Base-by-base conservation (phyloP, 2,329 filamentous ascomycete genomes). In the Fusarium sp. region DNA sequence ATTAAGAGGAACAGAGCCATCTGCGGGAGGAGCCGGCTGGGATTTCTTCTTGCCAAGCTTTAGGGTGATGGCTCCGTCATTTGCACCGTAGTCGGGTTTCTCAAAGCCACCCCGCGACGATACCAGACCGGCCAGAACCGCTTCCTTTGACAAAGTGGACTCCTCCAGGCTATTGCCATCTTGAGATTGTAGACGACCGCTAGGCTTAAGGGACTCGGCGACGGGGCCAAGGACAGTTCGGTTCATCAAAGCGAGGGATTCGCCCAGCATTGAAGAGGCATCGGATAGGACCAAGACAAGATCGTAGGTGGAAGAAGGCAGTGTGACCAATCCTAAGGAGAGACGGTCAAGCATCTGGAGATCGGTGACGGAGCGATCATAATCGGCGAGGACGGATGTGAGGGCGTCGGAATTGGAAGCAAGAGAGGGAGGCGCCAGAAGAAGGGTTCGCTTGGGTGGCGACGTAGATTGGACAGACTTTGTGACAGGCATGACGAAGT, bases 261-360 rank as follows among this genome's bases (percentile, higher is more conserved):
- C 92, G 67, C 84, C 83, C n/a, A 87, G 83, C 52, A 90, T 86
- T 72, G 91, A 90, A 78, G 94, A 91, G 64, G 91, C 87, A 81
- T 95, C 94, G 71, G 93, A 92, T 70, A 98, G 90, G 59, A 99
- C 88, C 52, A 98, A 88, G 46, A 98, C 89, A 46, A 93, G 83
- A 80, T 97, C 93, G 85, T 99, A 99, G 60, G 93, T 93, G 53
- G 89, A 85, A 59, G 88, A 76, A 3, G 95, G 92, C 1, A 99
- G 90, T 12, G 90, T 86, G 63, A 96, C 93, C 41, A 97, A 86
- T 69, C 94, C 94, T 39, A 93, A 89, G 4, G 93, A 90, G 44
- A 99, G 89, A 56, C 96, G 94, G 84, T 99, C 96, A 69, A 99
- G 92, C 96, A 99, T 99, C 82, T 98, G 96, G 58, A 99, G 87